Base-by-base conservation (phyloP, 2,329 filamentous ascomycete genomes). In the Sporothrix inflata region DNA sequence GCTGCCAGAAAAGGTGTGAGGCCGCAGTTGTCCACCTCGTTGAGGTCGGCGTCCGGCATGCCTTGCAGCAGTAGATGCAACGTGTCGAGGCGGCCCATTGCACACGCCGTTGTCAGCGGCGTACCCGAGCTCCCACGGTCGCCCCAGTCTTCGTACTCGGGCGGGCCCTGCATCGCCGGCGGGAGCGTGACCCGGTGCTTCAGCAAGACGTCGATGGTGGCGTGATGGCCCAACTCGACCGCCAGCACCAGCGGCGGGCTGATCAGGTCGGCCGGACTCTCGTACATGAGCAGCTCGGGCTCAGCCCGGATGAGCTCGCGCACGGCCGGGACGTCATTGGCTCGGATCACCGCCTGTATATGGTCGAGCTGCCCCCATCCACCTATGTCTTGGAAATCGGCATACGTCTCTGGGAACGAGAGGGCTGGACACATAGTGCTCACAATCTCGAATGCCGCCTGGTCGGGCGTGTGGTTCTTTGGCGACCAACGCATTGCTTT, bases 101-200 rank as follows among this genome's bases (percentile, higher is more conserved):
- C 42, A 49, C 69, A 71, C 27, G 69, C 69, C 45, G 30, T 53
- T 21, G 69, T 65, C 42, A 71, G 69, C 69, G 69, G 69, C 57
- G 69, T 40, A n/a, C 57, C 57, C 69, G 57, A 71, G 21, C 30
- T 34, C 6, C 45, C 47, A 40, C 21, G 1, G 19, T 51, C 38
- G 51, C 4, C 16, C 30, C 40, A 34, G 67, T 42, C 68, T 65
- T 65, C n/a, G 61, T 65, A 65, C 61, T 65, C 61, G 27, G 61
- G 61, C 38, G 45, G 27, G 14, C 45, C 61, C 24, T 38, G 68
- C 51, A 70, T 45, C 51, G 45, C 21, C 21, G 68, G 53, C 24
- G 68, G 68, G 38, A 70, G 53, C 38, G 38, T 47, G 53, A 38
- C 68, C 47, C 68, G 51, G 68, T 70, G 40, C 51, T 70, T 45